Percentiles rank a stretch among this genome's conserved stretches.
phyloP scores from a whole-genome alignment of 805 yeast genomes.

The Zygotorulaspora sp. region DNA sequence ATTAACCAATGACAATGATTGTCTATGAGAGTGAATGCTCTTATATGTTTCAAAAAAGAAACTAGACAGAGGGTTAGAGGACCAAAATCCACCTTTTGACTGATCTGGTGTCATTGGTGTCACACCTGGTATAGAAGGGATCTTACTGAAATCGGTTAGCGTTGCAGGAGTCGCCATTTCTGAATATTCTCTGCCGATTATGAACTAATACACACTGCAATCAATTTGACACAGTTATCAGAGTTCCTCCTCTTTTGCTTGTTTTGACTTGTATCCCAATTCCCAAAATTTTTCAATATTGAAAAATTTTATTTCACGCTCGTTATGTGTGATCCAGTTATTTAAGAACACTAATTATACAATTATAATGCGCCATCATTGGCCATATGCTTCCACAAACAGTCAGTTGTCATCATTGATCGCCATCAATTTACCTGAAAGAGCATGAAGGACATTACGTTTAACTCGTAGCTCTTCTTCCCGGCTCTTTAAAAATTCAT shows the following conservation, averaged over 20 bases:
- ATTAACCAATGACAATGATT: conserved; percentile 73
- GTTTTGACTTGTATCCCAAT: background rate
- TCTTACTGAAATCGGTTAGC: conserved; percentile 56
- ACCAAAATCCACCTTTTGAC: conserved; percentile 55
- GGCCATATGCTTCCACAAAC: background rate
- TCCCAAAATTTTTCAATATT: conserved; percentile 1
- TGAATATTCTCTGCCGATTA: background rate
- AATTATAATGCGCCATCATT: background rate
- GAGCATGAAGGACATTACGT: conserved; percentile 13
- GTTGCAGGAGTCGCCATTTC: conserved; percentile 41
- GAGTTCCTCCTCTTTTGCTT: background rate
- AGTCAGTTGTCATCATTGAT: background rate
- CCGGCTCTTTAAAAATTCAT: conserved; percentile 19
- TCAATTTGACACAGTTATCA: background rate
- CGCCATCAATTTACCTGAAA: conserved; percentile 4
- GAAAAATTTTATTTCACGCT: conserved; percentile 1
- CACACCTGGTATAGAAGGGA: conserved; percentile 57
- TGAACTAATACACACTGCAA: background rate
- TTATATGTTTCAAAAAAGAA: conserved; percentile 72
- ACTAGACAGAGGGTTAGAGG: conserved; percentile 76
- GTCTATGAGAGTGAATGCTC: conserved; percentile 71
- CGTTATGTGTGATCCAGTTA: background rate
- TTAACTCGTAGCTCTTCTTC: conserved; percentile 28
- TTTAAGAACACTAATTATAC: background rate
- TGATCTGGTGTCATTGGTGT: conserved; percentile 50